phyloP scores from a whole-genome alignment of 1,284 basidiomycete species.

The Afroboletus lepidellus region DNA sequence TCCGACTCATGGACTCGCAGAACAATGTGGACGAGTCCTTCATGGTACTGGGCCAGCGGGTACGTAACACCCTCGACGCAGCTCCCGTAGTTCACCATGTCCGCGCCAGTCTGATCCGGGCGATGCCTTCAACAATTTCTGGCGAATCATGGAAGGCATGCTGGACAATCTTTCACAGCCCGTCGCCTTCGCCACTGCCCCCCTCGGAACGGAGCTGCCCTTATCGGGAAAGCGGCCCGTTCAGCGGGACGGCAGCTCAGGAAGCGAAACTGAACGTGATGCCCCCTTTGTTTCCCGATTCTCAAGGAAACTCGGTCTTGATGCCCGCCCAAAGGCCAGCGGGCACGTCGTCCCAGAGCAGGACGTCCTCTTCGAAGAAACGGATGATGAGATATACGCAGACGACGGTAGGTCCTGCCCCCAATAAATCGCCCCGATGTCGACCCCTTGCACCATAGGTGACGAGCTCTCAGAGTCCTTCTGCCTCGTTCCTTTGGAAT shows the following conservation, averaged over 20 bases:
- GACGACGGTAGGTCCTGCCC: slow-evolving; percentile 38
- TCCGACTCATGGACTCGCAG: slow-evolving; percentile 63
- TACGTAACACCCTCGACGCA: slow-evolving; percentile 25
- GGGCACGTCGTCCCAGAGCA: slow-evolving; percentile 18
- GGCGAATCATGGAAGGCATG: slow-evolving; percentile 81
- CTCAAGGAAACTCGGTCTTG: slow-evolving; percentile 38
- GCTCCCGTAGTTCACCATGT: slow-evolving; percentile 6
- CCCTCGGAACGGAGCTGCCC: slow-evolving; percentile 49
- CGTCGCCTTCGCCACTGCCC: slow-evolving; percentile 80
- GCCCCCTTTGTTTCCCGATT: slow-evolving; percentile 53
- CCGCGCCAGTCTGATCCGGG: slow-evolving; percentile 62
- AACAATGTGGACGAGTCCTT: slow-evolving; percentile 80
- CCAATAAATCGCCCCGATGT: background rate
- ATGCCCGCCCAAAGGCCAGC: slow-evolving; percentile 24
- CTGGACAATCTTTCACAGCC: slow-evolving; percentile 78
- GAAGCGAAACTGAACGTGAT: slow-evolving; percentile 65
- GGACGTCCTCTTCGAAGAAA: slow-evolving; percentile 24
- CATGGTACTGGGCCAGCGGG: slow-evolving; percentile 76
- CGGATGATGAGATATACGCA: slow-evolving; percentile 38
- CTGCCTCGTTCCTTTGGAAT: slow-evolving; percentile 63
- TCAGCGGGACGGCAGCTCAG: slow-evolving; percentile 48
- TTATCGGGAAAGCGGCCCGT: slow-evolving; percentile 26
- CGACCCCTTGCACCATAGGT: slow-evolving; percentile 32
- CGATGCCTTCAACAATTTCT: slow-evolving; percentile 82
- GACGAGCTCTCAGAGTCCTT: slow-evolving; percentile 77